Evolutionary conservation across 1,139 yeast species (phyloP).

Genomic region (Wickerhamomyces sp.): DNA sequence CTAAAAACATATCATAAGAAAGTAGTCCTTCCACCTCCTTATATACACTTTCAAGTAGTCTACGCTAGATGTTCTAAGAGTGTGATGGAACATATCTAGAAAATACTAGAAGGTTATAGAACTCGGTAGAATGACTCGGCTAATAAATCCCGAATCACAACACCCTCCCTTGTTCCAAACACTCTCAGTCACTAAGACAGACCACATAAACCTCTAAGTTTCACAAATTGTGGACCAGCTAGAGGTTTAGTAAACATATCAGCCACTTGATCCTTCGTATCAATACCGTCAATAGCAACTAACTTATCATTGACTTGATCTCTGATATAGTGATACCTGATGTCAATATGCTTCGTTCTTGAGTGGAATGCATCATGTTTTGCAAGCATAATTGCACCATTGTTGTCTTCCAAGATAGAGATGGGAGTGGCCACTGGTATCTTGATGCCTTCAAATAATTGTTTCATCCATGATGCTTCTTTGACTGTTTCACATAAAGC

Average conservation of each 20-base stretch:
- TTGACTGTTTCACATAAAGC: background rate
- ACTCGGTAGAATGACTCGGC: too few relatives aligned
- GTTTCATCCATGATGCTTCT: slow-evolving; percentile 1
- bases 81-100: too few relatives aligned
- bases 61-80: too few relatives aligned
- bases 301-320: background rate
- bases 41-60: too few relatives aligned
- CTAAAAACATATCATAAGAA: too few relatives aligned
- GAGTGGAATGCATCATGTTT: slow-evolving; percentile 1
- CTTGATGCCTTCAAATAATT: background rate
- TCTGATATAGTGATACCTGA: background rate
- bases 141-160: too few relatives aligned
- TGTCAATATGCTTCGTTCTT: slow-evolving; percentile 2
- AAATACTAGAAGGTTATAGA: too few relatives aligned
- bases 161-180: too few relatives aligned
- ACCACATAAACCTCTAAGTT: background rate
- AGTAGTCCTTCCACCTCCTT: too few relatives aligned
- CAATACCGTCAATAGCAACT: background rate
- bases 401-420: background rate
- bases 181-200: too few relatives aligned
- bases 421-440: background rate
- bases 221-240: background rate
- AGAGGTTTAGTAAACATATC: background rate
- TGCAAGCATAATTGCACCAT: slow-evolving; percentile 2
- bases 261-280: background rate